Evolutionary conservation across 2,329 filamentous ascomycete species (phyloP), one percentile per base, ranked within the genome.

Genomic region (Arthrocladium fulminans): DNA sequence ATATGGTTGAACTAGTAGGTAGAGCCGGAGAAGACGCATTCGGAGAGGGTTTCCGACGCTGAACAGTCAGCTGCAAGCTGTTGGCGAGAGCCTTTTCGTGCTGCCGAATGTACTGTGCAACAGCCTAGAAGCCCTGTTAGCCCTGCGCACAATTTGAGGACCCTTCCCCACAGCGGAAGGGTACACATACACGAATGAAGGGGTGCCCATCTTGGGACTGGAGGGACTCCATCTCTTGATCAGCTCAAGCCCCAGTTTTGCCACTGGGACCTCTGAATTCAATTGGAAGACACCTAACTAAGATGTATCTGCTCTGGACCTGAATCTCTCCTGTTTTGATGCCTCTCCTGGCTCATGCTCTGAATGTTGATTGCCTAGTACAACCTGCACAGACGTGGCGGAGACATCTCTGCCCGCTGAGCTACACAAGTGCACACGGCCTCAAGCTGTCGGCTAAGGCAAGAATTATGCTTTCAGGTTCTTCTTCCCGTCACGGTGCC

Each of bases 61-160:
- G 56, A 30, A 57, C 56, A 65, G 84, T 83, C 59, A 94, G 76
- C 67, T 96, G 90, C 54, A 96, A 74, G 60, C 90, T 90, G 72
- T 97, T 97, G 64, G 92, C 92, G 54, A 98, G 79, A 30, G 89
- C 90, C 71, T 94, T 94, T 70, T 98, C 92, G 73, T 98, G 88
- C 48, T 88, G 95, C 54, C 89, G 88, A 69, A 98, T 88, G 70
- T 95, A 97, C 70, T 84, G 84, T 64, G 90, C 89, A 65, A 98
- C 78, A 76, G 94, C 92, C 90, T 96, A 39, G 7, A 34, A 17
- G 52, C 27, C 40, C 23, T 49, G 39, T 48, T 39, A 47, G 44
- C 17, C n/a, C n/a, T n/a, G n/a, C n/a, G n/a, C n/a, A n/a, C n/a
- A n/a, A n/a, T n/a, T n/a, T n/a, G n/a, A n/a, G n/a, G n/a, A n/a